phyloP scores from a whole-genome alignment of 2,329 filamentous ascomycete genomes.

The Dactylonectria macrodidyma region DNA sequence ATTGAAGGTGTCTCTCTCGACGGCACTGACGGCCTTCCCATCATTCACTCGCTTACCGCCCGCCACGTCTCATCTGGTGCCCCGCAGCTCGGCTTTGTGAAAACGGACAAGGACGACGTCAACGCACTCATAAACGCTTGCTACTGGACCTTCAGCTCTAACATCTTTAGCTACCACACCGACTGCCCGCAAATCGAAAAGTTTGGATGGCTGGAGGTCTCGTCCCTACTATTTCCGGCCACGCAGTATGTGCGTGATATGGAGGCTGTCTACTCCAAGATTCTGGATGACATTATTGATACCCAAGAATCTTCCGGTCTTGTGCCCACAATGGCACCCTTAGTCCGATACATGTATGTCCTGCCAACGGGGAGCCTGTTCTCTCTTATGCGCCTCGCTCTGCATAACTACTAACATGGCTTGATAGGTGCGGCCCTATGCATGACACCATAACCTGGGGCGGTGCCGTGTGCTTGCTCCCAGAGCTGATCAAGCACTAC shows the following conservation, averaged over 20 bases:
- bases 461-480: constrained; percentile 54
- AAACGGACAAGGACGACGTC: constrained; percentile 58
- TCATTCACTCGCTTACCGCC: constrained; percentile 53
- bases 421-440: constrained; percentile 58
- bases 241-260: constrained; percentile 63
- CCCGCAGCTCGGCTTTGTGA: constrained; percentile 53
- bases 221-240: constrained; percentile 59
- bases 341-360: constrained; percentile 59
- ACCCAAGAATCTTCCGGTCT: constrained; percentile 61
- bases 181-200: constrained; percentile 64
- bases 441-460: constrained; percentile 63
- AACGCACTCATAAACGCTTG: constrained; percentile 60
- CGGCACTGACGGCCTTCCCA: constrained; percentile 46
- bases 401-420: constrained; percentile 14
- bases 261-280: constrained; percentile 62
- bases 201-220: constrained; percentile 65
- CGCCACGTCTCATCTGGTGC: constrained; percentile 58
- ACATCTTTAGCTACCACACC: constrained; percentile 63
- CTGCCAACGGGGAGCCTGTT: neutral
- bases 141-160: constrained; percentile 61
- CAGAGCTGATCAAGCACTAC: constrained; percentile 56
- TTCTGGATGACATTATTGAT: constrained; percentile 62
- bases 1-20: constrained; percentile 55
- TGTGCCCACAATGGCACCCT: constrained; percentile 63
- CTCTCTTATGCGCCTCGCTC: neutral